Evolutionary conservation across 257 asterid species (phyloP), one percentile per base, ranked within the genome.

Genomic region (Gentiana macrophylla): DNA sequence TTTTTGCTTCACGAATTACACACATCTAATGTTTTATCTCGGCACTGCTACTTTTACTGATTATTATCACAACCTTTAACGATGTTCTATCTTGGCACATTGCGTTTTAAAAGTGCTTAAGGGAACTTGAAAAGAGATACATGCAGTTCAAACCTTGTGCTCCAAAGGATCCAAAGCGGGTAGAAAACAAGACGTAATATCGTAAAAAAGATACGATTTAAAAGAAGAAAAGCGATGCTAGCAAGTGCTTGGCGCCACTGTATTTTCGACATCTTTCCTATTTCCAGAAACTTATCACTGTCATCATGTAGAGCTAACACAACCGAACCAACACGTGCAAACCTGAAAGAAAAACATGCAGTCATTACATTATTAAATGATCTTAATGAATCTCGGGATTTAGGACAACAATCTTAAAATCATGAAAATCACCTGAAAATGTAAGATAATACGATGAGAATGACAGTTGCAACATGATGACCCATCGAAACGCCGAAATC

Each of bases 401-500:
- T 24, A 24, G 24, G 24, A 24, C 24, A 24, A 24, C 24, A 24
- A 53, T 60, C 68, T 48, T 53, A 71, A 59, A 64, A 57, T 49
- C 43, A 36, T 4, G 43, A 32, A 62, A 50, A 52, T 71, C 57
- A 89, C 95, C 97, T 79, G 66, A 72, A 71, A 67, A 79, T 57
- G 55, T 89, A 89, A 35, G 97, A 86, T 53, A 86, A 65, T 33
- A 72, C 59, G 59, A 89, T 89, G 55, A 89, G 95, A 70, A 79
- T 47, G n/a, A 82, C 92, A 49, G 97, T 70, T 49, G 84, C 89
- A 57, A 86, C 72, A 52, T 89, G 97, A 69, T 89, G 97, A 61
- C 88, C 62, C 97, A 89, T 89, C 6, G 97, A 89, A 56, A 89
- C 95, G 47, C 94, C 94, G 68, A 89, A 89, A 74, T 89, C 97